Evolutionary conservation across 805 yeast genomes (phyloP).

Genomic region (Metschnikowia reukaufii): DNA sequence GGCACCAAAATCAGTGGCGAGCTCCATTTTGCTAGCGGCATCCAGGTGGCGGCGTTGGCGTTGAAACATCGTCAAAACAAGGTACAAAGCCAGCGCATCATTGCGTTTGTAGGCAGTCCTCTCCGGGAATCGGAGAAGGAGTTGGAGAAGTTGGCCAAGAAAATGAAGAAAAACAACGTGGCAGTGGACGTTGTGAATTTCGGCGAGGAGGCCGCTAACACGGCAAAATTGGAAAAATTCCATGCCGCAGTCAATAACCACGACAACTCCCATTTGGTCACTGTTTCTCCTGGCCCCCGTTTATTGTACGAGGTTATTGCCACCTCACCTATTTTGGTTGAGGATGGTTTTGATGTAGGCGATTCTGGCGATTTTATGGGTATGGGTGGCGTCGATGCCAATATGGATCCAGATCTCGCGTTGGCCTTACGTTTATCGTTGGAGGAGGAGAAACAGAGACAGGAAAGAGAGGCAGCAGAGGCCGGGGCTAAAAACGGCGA

Average conservation of each 20-base stretch:
- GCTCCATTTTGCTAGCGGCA: constrained; percentile 71
- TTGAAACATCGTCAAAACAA: constrained; percentile 95
- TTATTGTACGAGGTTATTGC: constrained; percentile 79
- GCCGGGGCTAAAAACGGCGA: constrained; percentile 20
- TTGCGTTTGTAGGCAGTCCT: constrained; percentile 89
- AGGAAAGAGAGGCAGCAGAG: constrained; percentile 64
- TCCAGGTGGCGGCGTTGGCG: constrained; percentile 89
- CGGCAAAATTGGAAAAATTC: constrained; percentile 77
- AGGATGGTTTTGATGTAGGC: constrained; percentile 57
- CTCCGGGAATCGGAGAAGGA: constrained; percentile 66
- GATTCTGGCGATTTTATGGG: constrained; percentile 37
- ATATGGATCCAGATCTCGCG: constrained; percentile 95
- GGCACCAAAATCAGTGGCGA: constrained; percentile 70
- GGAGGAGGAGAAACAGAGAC: constrained; percentile 93
- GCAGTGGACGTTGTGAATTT: constrained; percentile 89
- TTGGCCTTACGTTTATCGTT: constrained; percentile 90
- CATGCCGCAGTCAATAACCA: constrained; percentile 70
- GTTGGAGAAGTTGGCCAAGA: constrained; percentile 81
- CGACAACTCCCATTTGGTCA: constrained; percentile 78
- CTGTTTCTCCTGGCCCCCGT: constrained; percentile 86
- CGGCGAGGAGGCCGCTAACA: constrained; percentile 82
- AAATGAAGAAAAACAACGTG: constrained; percentile 88
- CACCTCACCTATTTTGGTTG: constrained; percentile 68
- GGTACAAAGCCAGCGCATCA: constrained; percentile 85
- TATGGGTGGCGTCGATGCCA: constrained; percentile 64